Conservation (phyloP, 345 rosid species). For the Clausena lansium region DNA sequence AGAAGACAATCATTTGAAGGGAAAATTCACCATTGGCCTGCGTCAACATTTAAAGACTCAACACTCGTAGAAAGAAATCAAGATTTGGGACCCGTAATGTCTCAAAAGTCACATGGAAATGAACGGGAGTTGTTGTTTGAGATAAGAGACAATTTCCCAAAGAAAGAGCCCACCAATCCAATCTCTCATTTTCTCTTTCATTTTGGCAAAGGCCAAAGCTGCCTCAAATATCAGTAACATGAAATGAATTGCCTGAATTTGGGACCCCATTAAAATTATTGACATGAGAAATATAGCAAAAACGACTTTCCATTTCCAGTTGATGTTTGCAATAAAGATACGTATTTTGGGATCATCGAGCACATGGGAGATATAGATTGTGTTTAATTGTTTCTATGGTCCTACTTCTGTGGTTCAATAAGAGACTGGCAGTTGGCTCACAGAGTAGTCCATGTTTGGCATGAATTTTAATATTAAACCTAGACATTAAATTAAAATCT, state of each 20-base stretch:
- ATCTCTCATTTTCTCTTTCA: neutral
- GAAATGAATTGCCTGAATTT: neutral
- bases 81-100: conserved; percentile 7
- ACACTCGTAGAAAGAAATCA: neutral
- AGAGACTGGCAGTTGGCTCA: conserved; percentile 10
- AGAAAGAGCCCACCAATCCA: conserved; percentile 1
- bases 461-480: neutral
- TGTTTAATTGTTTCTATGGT: conserved; percentile 7
- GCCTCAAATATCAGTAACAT: neutral
- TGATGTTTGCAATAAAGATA: neutral
- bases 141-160: neutral
- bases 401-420: neutral
- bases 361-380: conserved; percentile 30
- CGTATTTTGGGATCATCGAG: conserved; percentile 8
- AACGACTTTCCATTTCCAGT: neutral
- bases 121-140: neutral
- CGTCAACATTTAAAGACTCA: neutral
- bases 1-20: neutral
- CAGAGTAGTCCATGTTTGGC: neutral
- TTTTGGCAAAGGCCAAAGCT: neutral
- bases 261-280: neutral
- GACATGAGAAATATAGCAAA: neutral
- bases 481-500: neutral
- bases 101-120: neutral
- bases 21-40: neutral